phyloP scores from a whole-genome alignment of 2,329 filamentous ascomycete species.

The Fusarium graminum region DNA sequence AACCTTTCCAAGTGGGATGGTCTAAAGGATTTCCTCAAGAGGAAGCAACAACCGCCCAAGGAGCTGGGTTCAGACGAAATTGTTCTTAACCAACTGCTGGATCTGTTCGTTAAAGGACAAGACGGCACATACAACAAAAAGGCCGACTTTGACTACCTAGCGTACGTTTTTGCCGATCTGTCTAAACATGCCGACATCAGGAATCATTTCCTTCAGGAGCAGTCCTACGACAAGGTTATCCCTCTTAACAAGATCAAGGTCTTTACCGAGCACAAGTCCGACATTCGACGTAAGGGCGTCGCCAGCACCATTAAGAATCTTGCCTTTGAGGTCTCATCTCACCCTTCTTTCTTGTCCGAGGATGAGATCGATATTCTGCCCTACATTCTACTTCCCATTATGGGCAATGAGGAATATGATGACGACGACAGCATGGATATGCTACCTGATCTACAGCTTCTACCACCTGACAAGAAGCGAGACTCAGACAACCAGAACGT shows the following conservation, averaged over 20 bases:
- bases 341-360: conserved; percentile 77
- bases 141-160: conserved; percentile 91
- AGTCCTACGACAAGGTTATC: conserved; percentile 85
- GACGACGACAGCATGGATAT: conserved; percentile 89
- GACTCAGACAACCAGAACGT: conserved; percentile 83
- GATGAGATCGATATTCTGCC: conserved; percentile 84
- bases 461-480: conserved; percentile 89
- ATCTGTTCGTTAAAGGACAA: conserved; percentile 94
- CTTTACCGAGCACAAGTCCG: conserved; percentile 90
- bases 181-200: conserved; percentile 83
- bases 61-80: conserved; percentile 78
- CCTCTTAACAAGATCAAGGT: conserved; percentile 93
- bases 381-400: conserved; percentile 89
- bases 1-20: conserved; percentile 87
- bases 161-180: conserved; percentile 94
- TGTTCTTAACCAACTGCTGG: conserved; percentile 90
- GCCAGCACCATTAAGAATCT: conserved; percentile 95
- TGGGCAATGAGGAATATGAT: conserved; percentile 87
- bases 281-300: conserved; percentile 91
- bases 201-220: conserved; percentile 78
- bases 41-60: conserved; percentile 76
- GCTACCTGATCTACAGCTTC: conserved; percentile 89
- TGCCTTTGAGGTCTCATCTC: conserved; percentile 82
- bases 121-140: conserved; percentile 85
- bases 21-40: conserved; percentile 75